Evolutionary conservation across 139 green algal species (phyloP), one percentile per base, ranked within the genome.

Genomic region (Auxenochlorella pyrenoidosa): DNA sequence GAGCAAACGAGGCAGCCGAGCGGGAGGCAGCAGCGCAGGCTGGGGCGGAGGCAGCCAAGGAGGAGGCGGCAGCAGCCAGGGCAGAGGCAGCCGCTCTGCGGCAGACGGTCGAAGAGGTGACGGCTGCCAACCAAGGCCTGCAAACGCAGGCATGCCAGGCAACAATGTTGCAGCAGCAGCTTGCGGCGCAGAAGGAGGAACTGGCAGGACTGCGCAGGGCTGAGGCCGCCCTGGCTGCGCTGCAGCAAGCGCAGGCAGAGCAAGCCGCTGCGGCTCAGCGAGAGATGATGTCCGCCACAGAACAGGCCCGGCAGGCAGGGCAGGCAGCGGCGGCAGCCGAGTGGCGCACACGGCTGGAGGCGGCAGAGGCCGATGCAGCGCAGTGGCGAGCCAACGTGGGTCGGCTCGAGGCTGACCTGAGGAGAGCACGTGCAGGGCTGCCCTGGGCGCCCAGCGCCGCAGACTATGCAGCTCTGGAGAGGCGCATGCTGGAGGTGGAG

Each of bases 81-180:
- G 54, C 54, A 63, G 54, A 85, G 16, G 63, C 30, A 22, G 80
- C 63, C 1, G 63, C 63, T 30, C 41, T 76, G 80, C 63, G 12
- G 40, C 80, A 85, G 80, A 60, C 80, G 26, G 63, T 85, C 3
- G 80, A 60, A 21, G 63, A 85, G 63, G 80, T 85, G 40, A 22
- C 40, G 18, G 80, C 80, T 41, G 80, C 80, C 40, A 85, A 85
- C 28, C 22, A 63, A 13, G 18, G 26, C 2, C 63, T 85, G 40
- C 80, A 85, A 28, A 26, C 30, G 60, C 80, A 76, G 66, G 80
- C 75, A 5, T 19, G 68, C 63, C 80, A 85, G 63, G 26, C 47
- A 5, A 26, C 79, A 26, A 38, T 63, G 2, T 28, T 76, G 63
- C 80, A n/a, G 32, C 41, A 22, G 12, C 76, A 82, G 76, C 28